Conservation (phyloP, 2,329 filamentous ascomycete genomes). For the Colletotrichum limetticola region DNA sequence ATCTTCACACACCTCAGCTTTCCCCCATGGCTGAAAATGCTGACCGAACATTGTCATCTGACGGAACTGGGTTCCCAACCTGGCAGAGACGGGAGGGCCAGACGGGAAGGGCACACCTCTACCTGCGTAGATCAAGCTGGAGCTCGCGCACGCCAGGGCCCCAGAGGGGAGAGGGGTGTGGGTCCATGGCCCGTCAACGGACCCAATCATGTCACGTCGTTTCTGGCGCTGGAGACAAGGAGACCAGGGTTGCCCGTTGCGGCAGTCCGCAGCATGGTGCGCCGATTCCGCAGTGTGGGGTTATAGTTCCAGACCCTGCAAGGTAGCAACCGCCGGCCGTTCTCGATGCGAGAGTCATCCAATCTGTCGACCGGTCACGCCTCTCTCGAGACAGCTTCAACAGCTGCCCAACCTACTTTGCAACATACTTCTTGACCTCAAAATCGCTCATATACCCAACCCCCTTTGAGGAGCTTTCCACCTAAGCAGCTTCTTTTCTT, state of each 20-base stretch:
- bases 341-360: constrained; percentile 33
- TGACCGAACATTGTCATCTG: constrained; percentile 4
- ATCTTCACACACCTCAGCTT: background rate
- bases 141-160: background rate
- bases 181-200: background rate
- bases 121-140: background rate
- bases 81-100: background rate
- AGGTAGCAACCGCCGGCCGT: constrained; percentile 29
- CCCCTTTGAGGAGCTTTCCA: background rate
- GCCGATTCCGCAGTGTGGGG: constrained; percentile 36
- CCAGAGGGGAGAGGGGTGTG: background rate
- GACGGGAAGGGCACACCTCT: background rate
- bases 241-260: constrained; percentile 30
- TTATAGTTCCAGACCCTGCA: constrained; percentile 31
- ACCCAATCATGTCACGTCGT: constrained; percentile 5
- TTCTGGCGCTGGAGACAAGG: constrained; percentile 2
- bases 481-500: background rate
- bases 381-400: constrained; percentile 28
- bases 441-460: constrained; percentile 28
- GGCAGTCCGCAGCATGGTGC: constrained; percentile 33
- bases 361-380: constrained; percentile 24
- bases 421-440: background rate
- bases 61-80: constrained; percentile 9
- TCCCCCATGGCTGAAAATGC: background rate
- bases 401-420: constrained; percentile 25